A percentile compares a stretch with the other conserved stretches of the same genome.
These are phyloP conservation scores for Tetracentron sinense DNA, from an alignment of 164 flowering plant genomes.

Conservation along the genomic window DNA sequence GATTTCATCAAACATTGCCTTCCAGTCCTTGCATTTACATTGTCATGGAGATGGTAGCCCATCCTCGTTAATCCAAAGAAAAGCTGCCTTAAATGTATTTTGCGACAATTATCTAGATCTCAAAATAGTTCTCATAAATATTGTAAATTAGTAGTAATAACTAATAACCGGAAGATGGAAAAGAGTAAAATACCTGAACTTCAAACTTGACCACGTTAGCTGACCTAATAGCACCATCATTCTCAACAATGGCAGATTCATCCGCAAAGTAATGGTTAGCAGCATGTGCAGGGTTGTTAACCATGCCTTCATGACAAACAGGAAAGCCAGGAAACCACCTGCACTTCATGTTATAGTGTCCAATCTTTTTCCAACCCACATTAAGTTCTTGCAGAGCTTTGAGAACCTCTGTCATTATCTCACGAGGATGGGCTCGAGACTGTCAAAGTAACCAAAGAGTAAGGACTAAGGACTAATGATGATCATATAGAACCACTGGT, in stretches of 20 bases:
- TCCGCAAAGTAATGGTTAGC: slow-evolving; percentile 50
- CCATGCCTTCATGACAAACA: slow-evolving; percentile 36
- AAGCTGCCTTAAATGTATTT: not conserved
- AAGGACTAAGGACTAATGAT: no score
- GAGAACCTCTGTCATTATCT: slow-evolving; percentile 86
- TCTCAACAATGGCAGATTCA: slow-evolving; percentile 52
- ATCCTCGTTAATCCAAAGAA: not conserved
- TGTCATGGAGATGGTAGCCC: not conserved
- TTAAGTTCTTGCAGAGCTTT: slow-evolving; percentile 73
- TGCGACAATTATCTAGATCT: no score
- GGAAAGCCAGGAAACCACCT: slow-evolving; percentile 61
- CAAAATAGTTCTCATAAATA: no score
- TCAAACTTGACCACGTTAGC: slow-evolving; percentile 78
- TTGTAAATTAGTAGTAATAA: no score
- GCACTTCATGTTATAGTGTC: slow-evolving; percentile 93
- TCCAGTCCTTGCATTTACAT: not conserved
- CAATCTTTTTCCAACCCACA: slow-evolving; percentile 88
- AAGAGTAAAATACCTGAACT: slow-evolving; percentile 57
- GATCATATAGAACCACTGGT: no score
- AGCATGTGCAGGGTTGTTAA: slow-evolving; percentile 31
- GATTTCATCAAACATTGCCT: not conserved
- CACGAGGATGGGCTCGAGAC: slow-evolving; percentile 91
- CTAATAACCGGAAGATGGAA: not conserved
- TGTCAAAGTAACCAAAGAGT: slow-evolving; percentile 27
- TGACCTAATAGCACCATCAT: slow-evolving; percentile 36